Base-by-base conservation (phyloP, 257 asterid genomes). In the Fraxinus excelsior region DNA sequence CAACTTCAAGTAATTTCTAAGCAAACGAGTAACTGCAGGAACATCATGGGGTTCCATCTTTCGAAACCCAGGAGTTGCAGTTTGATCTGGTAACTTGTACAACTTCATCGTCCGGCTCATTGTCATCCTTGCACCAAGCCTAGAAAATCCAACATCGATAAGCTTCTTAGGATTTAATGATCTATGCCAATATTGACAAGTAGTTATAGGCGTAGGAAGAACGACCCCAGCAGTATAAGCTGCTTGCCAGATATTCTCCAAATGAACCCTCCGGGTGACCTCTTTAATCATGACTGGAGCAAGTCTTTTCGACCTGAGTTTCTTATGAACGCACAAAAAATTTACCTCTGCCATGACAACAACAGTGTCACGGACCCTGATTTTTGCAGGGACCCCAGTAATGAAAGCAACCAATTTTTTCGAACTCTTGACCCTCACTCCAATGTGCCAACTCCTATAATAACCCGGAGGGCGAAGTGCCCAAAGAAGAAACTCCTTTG, bases 151-250 rank as follows among this genome's bases (percentile, higher is more conserved):
- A n/a, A 93, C 96, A 76, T 91, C 98, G 6, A 93, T 90, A 38
- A 93, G 92, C 81, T 93, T 93, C 84, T 93, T 93, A 0, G 98
- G 98, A 70, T 93, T 93, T 80, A 93, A 79, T 46, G 97, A 90
- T 68, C 97, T 85, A 78, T 93, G 98, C 98, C 98, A 93, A 81
- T 92, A 92, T 78, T 91, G 97, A 83, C 96, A 85, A 65, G 96
- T 86, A 0, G 97, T 88, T 56, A 93, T 58, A 0, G 96, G 98
- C 0, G 98, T 91, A 1, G 98, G 98, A 74, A 93, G 94, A 12
- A 91, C 92, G 62, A 91, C 90, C 10, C 98, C 98, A 51, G 98
- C 98, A 37, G 98, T 93, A 82, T 91, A 93, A 75, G 98, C 98
- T 14, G 96, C 98, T 70, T 93, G 98, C 98, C 96, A 93, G 64